Conservation (phyloP, 345 rosid genomes). For the Euphorbia peplus region DNA sequence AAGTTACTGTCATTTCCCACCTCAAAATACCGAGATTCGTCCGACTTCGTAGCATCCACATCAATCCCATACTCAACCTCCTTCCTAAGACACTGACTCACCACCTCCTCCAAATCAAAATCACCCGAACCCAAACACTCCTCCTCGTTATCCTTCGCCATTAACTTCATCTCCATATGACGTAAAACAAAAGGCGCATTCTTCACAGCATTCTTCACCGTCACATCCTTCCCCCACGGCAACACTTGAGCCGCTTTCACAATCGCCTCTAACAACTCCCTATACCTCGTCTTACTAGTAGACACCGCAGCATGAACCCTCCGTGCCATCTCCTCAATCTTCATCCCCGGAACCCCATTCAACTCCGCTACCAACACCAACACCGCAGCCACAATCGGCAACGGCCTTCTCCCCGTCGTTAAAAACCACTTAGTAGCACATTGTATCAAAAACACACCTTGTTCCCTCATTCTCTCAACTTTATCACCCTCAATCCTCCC, state of each 20-base stretch:
- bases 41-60: conserved; percentile 9
- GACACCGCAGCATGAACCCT: conserved; percentile 34
- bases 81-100: conserved; percentile 49
- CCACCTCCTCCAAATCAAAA: conserved; percentile 32
- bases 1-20: conserved; percentile 19
- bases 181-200: conserved; percentile 54
- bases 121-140: conserved; percentile 8
- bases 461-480: conserved; percentile 48
- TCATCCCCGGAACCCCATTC: conserved; percentile 44
- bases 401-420: conserved; percentile 69
- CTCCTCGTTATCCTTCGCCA: conserved; percentile 31
- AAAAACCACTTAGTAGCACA: conserved; percentile 73
- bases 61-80: conserved; percentile 33
- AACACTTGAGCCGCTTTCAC: conserved; percentile 65
- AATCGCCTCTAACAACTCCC: conserved; percentile 55
- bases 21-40: conserved; percentile 35
- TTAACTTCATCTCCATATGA: conserved; percentile 69
- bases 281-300: conserved; percentile 52
- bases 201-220: conserved; percentile 58
- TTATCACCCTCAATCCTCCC: conserved; percentile 36
- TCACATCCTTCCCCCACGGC: conserved; percentile 86
- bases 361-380: conserved; percentile 57
- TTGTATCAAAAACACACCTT: conserved; percentile 69
- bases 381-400: conserved; percentile 72
- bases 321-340: conserved; percentile 51